Percentiles rank a stretch among this genome's conserved stretches.
Conservation (phyloP, 1,139 yeast genomes). For the Suhomyces maxii region DNA sequence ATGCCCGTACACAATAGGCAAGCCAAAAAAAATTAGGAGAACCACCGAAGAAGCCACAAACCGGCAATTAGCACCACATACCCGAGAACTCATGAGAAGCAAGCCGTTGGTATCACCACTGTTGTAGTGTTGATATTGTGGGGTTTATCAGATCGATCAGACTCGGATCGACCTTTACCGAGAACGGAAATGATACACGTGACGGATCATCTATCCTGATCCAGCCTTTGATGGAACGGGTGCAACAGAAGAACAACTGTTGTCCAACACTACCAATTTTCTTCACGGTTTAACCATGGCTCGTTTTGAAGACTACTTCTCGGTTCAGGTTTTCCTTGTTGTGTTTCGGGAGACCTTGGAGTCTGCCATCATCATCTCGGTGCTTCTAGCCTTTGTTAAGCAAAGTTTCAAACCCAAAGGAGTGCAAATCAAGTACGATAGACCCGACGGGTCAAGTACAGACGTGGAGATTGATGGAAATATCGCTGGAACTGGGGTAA, state of each 20-base stretch:
- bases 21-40: no score
- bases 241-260: background rate
- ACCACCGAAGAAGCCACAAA: no score
- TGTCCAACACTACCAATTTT: background rate
- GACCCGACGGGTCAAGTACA: background rate
- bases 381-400: conserved; percentile 42
- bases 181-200: conserved; percentile 1
- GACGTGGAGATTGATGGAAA: background rate
- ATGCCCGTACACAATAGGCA: no score
- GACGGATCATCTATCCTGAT: background rate
- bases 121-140: no score
- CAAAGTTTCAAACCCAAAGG: conserved; percentile 27
- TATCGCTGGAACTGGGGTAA: background rate
- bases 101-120: no score
- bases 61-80: background rate
- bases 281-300: conserved; percentile 17
- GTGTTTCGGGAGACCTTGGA: conserved; percentile 48
- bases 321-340: conserved; percentile 47
- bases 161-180: conserved; percentile 1
- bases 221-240: background rate
- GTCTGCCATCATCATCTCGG: conserved; percentile 48
- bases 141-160: conserved; percentile 6
- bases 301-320: conserved; percentile 35
- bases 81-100: background rate
- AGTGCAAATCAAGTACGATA: background rate